These are phyloP conservation scores for Aspergillus avenaceus DNA, from an alignment of 495 filamentous ascomycete species.

Conservation along the genomic window DNA sequence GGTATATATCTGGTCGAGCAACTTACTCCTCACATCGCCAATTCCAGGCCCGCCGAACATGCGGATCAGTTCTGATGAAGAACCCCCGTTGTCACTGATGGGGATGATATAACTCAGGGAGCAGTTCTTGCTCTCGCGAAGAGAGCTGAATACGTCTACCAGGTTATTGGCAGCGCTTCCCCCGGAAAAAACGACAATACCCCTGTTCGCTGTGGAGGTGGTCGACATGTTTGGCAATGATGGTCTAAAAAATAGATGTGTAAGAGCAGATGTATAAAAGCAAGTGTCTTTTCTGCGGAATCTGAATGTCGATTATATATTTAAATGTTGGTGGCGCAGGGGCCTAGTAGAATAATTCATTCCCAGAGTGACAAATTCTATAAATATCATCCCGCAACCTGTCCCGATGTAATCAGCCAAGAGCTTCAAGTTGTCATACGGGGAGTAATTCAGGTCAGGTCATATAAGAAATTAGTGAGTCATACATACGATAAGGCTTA, in stretches of 20 bases:
- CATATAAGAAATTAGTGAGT: background rate
- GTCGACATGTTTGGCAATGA: conserved; percentile 9
- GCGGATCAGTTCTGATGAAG: conserved; percentile 83
- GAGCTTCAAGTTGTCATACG: too few species aligned
- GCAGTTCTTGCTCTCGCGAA: conserved; percentile 67
- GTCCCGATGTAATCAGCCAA: background rate
- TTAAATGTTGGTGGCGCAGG: background rate
- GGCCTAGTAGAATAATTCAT: background rate
- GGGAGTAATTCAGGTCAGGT: too few species aligned
- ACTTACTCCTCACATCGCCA: conserved; percentile 82
- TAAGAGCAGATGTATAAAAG: too few species aligned
- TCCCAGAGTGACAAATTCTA: background rate
- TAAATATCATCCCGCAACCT: background rate
- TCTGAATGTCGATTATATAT: background rate
- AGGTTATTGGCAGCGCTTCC: conserved; percentile 92
- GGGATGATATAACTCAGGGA: conserved; percentile 82
- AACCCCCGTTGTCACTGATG: conserved; percentile 93
- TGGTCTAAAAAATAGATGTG: background rate
- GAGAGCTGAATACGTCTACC: conserved; percentile 80
- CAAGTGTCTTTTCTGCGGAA: background rate
- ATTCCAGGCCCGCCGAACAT: conserved; percentile 93
- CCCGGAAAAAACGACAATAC: conserved; percentile 80
- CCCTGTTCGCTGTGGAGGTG: conserved; percentile 32
- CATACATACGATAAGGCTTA: too few species aligned
- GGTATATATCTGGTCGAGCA: conserved; percentile 6